Evolutionary conservation across 2,329 filamentous ascomycete species (phyloP).

Genomic region (Claviceps pusilla): DNA sequence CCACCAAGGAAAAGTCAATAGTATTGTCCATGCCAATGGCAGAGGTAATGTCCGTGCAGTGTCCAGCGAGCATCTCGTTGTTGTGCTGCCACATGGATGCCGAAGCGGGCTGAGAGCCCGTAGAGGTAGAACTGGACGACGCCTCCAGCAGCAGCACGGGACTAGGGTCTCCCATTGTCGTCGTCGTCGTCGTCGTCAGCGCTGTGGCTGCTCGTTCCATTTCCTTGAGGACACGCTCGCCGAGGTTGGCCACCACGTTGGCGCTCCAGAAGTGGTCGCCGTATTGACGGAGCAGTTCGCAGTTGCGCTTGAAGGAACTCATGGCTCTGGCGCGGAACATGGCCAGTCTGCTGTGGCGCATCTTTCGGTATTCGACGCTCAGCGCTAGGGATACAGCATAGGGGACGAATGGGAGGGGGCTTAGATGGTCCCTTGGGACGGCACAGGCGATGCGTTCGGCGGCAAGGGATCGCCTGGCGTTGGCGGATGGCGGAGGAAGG

Average conservation of each 20-base stretch:
- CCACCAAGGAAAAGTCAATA: constrained; percentile 27
- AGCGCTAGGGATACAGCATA: constrained; percentile 47
- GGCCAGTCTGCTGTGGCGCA: constrained; percentile 44
- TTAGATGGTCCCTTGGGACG: constrained; percentile 35
- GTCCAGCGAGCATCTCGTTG: constrained; percentile 10
- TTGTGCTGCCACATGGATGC: constrained; percentile 3
- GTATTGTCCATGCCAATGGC: constrained; percentile 17
- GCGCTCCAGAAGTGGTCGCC: constrained; percentile 45
- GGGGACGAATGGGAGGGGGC: constrained; percentile 42
- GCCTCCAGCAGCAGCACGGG: constrained; percentile 10
- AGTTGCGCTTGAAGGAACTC: constrained; percentile 38
- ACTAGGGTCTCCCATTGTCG: constrained; percentile 5
- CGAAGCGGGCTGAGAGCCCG: constrained; percentile 1
- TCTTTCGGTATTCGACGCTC: constrained; percentile 47
- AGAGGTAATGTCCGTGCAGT: constrained; percentile 14
- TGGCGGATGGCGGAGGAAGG: constrained; percentile 32
- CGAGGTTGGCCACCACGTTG: constrained; percentile 37
- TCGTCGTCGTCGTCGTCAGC: constrained; percentile 16
- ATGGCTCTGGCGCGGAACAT: constrained; percentile 44
- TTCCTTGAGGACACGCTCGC: constrained; percentile 38
- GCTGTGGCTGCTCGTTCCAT: constrained; percentile 39
- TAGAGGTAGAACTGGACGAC: constrained; percentile 8
- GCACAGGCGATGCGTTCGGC: constrained; percentile 42
- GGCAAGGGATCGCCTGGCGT: constrained; percentile 41
- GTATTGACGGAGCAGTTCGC: constrained; percentile 35